Conservation (phyloP, 2,329 filamentous ascomycete species). For the Ilyonectria sp. region DNA sequence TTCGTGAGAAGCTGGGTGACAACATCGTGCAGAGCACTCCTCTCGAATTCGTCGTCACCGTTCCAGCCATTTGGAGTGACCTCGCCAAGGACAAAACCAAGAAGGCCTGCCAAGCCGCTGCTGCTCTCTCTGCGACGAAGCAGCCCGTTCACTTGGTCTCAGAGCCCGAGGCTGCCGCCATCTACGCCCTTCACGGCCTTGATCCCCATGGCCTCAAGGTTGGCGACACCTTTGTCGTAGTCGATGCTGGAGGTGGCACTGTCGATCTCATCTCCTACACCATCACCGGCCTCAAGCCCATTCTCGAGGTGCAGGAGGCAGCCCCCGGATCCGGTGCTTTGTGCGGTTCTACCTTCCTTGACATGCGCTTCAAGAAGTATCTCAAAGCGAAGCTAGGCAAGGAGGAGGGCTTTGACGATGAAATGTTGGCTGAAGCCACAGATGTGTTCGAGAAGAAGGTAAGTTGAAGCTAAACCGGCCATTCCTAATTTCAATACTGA, state of each 20-base stretch:
- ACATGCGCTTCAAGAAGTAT: conserved; percentile 60
- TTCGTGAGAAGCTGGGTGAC: conserved; percentile 60
- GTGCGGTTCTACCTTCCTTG: conserved; percentile 63
- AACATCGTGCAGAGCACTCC: conserved; percentile 58
- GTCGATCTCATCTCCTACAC: conserved; percentile 67
- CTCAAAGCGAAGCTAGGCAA: conserved; percentile 57
- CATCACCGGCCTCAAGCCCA: conserved; percentile 59
- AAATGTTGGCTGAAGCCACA: conserved; percentile 57
- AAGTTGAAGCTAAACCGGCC: conserved; percentile 7
- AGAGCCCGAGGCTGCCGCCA: conserved; percentile 66
- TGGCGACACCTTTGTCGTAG: conserved; percentile 64
- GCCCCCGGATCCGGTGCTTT: conserved; percentile 61
- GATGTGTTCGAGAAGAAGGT: conserved; percentile 59
- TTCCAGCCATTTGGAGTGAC: conserved; percentile 71
- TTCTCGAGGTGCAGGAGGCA: conserved; percentile 62
- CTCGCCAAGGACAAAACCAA: conserved; percentile 65
- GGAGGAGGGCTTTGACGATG: conserved; percentile 58
- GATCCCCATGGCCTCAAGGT: conserved; percentile 56
- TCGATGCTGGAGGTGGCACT: conserved; percentile 67
- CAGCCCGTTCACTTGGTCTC: conserved; percentile 60
- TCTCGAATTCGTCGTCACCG: conserved; percentile 67
- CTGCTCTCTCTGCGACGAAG: conserved; percentile 48
- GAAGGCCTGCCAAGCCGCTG: conserved; percentile 58
- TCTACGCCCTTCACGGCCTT: conserved; percentile 60
- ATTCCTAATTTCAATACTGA: conserved; percentile 19